phyloP scores from a whole-genome alignment of 139 green algal genomes.

The Volvox reticuliferus region DNA sequence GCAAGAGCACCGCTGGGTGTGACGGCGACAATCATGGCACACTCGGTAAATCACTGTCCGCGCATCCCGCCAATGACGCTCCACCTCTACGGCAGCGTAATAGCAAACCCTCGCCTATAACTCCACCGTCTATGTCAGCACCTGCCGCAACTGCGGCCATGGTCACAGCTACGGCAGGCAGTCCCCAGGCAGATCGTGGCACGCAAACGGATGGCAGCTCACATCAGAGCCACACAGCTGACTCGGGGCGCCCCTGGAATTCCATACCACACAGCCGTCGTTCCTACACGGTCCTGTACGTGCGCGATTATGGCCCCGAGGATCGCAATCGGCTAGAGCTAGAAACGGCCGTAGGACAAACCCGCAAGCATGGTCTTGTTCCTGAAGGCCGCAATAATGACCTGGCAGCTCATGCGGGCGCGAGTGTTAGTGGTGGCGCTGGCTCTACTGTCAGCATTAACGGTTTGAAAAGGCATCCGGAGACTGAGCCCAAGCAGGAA shows the following conservation, averaged over 20 bases:
- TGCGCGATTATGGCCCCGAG: neutral
- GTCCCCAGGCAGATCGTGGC: neutral
- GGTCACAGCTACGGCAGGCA: neutral
- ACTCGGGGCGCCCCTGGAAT: neutral
- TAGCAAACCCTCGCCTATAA: too few relatives aligned
- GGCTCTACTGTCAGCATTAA: too few relatives aligned
- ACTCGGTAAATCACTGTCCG: neutral
- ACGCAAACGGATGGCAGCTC: neutral
- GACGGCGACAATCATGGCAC: neutral
- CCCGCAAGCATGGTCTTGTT: neutral
- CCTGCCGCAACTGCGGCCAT: neutral
- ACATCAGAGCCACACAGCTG: neutral
- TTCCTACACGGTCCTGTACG: constrained; percentile 37
- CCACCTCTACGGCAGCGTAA: too few relatives aligned
- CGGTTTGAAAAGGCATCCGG: too few relatives aligned
- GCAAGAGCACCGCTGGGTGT: too few relatives aligned
- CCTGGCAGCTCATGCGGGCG: too few relatives aligned
- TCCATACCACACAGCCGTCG: neutral
- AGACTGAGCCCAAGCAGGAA: too few relatives aligned
- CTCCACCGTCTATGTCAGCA: too few relatives aligned
- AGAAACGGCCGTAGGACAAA: neutral
- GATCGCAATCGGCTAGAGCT: neutral
- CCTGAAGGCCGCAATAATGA: neutral
- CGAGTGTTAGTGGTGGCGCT: neutral
- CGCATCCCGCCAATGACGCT: neutral